Base-by-base conservation (phyloP, 2,329 filamentous ascomycete species). In the Penicillium rolfsii region DNA sequence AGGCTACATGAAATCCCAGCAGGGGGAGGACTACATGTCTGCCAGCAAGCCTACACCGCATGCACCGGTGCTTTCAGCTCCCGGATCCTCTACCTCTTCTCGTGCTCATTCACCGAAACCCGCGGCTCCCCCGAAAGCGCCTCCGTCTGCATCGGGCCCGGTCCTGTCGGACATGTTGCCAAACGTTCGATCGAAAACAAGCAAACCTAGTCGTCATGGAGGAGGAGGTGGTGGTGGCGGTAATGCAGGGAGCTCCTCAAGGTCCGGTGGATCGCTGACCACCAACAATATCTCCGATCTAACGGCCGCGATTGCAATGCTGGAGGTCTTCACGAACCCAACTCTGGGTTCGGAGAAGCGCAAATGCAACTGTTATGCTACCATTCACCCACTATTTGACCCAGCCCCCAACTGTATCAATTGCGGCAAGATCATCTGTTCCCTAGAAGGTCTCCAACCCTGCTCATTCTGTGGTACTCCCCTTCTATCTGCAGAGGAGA, bases 401-500 rank as follows among this genome's bases (percentile, higher is more conserved):
- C 93, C 94, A 0, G 93, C 93, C 0, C 95, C 95, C 0, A 99
- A 98, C 74, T 99, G 95, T 73, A 80, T 96, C 16, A 89, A 85
- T 48, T 99, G 95, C 70, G 95, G 95, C 61, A 98, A 98, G 75
- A 92, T 99, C 12, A 89, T 98, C 57, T 99, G 95, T 74, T 87
- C 96, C 26, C 93, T 95, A 71, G 93, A 99, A 77, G 95, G 95
- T 0, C 83, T 98, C 0, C 94, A 94, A 0, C 94, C 94, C 0
- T 99, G 95, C 76, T 97, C 94, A 0, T 97, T 91, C 72, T 99
- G 95, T 79, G 87, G 88, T 0, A 83, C 85, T 0, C 87, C 91
- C 0, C 81, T 99, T 0, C 80, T 99, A 7, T 88, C 84, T 33
- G 74, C 85, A 0, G 79, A 84, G 3, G 93, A 98, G 57, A 86